Base-by-base conservation (phyloP, 805 yeast genomes). In the Ogataea paraovalis region DNA sequence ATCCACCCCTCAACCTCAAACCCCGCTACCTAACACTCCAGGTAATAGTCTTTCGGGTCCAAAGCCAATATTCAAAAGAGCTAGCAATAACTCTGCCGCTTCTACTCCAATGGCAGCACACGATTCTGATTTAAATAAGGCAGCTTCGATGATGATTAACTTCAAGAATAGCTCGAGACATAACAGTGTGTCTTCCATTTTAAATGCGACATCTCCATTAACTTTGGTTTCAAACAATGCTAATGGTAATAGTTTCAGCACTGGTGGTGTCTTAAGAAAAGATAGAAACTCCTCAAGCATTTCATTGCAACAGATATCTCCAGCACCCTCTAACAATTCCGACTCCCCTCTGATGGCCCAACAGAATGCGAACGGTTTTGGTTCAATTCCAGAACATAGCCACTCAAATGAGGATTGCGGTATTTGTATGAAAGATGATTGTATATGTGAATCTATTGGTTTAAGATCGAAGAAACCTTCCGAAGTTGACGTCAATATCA, bases 341-440 rank as follows among this genome's bases (percentile, higher is more conserved):
- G 53, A 72, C 44, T 77, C 81, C 6, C 76, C 79, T 14, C 45
- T 53, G 13, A 49, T 39, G 49, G 19, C 9, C 3, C 45, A 30
- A 28, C 27, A 37, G 14, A 3, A 8, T 2, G 16, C 30, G 8
- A 14, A 18, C 22, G 21, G 16, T 23, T 43, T 36, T 25, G 36
- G 20, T 5, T 16, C 25, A 6, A 38, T 38, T 25, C 23, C 13
- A 25, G 30, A 39, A 41, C 7, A 54, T 47, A 32, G 65, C 16
- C 12, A 30, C 13, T 8, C 34, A 5, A 30, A 59, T 33, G 68
- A 61, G 39, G 73, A 70, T 47, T 85, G 91, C 62, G 85, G 82
- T 2, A 78, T 80, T n/a, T 85, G 91, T 60, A 62, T 70, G 38
- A 82, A 82, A 60, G 89, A 83, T 43, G 82, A 76, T 47, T 85